These are phyloP conservation scores for Alternaria sp. DNA, from an alignment of 2,329 filamentous ascomycete genomes.

Conservation along the genomic window DNA sequence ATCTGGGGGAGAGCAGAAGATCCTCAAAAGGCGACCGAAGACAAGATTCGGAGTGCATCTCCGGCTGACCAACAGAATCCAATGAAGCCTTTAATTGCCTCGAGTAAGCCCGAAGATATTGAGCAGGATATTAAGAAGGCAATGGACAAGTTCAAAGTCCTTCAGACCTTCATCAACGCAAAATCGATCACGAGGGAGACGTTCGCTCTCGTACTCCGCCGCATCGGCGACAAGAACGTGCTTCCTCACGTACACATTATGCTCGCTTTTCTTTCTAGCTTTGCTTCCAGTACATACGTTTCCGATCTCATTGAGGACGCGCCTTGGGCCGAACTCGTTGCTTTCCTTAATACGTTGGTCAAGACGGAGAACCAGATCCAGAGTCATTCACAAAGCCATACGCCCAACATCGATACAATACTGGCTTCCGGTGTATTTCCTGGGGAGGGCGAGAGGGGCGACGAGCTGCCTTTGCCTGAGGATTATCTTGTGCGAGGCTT, in stretches of 20 bases:
- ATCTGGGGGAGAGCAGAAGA: conserved; percentile 11
- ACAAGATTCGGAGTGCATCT: conserved; percentile 23
- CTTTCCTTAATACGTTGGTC: conserved; percentile 61
- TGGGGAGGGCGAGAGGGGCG: conserved; percentile 39
- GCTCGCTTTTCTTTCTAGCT: conserved; percentile 63
- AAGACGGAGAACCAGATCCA: conserved; percentile 39
- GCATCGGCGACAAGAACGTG: conserved; percentile 64
- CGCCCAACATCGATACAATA: conserved; percentile 41
- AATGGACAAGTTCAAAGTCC: conserved; percentile 7
- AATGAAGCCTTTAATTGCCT: conserved; percentile 14
- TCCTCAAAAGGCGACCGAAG: background rate
- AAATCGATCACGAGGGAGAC: conserved; percentile 54
- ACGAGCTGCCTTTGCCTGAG: conserved; percentile 67
- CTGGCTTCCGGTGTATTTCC: conserved; percentile 54
- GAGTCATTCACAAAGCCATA: conserved; percentile 3
- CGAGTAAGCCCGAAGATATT: conserved; percentile 21
- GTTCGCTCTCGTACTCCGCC: conserved; percentile 56
- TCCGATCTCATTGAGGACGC: conserved; percentile 43
- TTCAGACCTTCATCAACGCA: conserved; percentile 41
- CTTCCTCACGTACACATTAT: conserved; percentile 68
- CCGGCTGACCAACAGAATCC: background rate
- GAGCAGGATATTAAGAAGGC: background rate
- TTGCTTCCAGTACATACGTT: conserved; percentile 47
- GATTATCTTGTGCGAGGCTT: conserved; percentile 72
- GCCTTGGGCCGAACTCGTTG: conserved; percentile 61